These are phyloP conservation scores for Monarda citriodora DNA, from an alignment of 305 asterid genomes.

Conservation along the genomic window DNA sequence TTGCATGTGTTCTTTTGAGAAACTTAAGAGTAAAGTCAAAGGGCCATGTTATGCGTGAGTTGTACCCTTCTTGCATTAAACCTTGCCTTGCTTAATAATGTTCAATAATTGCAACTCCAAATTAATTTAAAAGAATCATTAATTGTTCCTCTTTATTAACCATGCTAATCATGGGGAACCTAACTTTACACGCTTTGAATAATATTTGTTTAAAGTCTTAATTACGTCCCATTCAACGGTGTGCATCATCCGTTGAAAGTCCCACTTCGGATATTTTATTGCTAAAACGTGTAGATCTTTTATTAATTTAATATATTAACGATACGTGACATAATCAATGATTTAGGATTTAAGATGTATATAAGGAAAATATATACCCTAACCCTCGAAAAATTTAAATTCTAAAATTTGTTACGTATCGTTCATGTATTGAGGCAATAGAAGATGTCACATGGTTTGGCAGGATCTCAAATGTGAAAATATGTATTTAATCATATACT, in stretches of 20 bases:
- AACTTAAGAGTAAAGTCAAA: background rate
- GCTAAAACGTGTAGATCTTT: too few relatives aligned
- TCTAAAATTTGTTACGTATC: too few relatives aligned
- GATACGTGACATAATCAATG: too few relatives aligned
- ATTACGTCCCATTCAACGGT: background rate
- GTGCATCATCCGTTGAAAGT: background rate
- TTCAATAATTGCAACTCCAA: conserved; percentile 15
- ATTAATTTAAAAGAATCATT: background rate
- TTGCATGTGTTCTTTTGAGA: background rate
- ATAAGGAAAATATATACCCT: too few relatives aligned
- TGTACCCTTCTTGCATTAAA: background rate
- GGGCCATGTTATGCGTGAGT: conserved; percentile 3
- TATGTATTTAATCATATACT: too few relatives aligned
- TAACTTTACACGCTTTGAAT: conserved; percentile 1
- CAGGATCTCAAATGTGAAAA: too few relatives aligned
- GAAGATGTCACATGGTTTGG: too few relatives aligned
- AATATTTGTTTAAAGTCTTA: background rate
- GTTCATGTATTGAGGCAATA: too few relatives aligned
- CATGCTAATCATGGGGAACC: background rate
- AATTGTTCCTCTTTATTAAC: background rate
- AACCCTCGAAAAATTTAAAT: too few relatives aligned
- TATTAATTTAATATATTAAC: too few relatives aligned
- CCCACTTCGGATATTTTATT: too few relatives aligned
- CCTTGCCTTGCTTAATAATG: conserved; percentile 2
- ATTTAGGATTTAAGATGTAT: too few relatives aligned